Evolutionary conservation across 306 rosid species (phyloP).

Genomic region (Psophocarpus tetragonolobus): DNA sequence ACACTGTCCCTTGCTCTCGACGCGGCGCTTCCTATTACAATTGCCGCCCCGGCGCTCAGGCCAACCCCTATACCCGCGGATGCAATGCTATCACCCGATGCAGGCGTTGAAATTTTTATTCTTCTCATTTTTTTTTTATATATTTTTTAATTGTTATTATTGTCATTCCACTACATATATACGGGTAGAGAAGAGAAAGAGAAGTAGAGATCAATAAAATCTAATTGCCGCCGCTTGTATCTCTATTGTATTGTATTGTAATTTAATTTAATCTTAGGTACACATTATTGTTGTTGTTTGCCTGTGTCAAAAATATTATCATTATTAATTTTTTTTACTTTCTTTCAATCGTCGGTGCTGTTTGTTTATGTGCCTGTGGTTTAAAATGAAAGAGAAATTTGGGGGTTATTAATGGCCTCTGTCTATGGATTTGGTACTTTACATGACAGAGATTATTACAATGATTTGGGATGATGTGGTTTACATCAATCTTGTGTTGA

Average conservation of each 20-base stretch:
- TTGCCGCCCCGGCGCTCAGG: constrained; percentile 88
- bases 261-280: constrained; percentile 24
- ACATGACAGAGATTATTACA: not conserved
- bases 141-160: constrained; percentile 34
- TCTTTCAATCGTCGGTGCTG: not conserved
- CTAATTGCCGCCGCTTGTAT: not conserved
- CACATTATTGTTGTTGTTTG: constrained; percentile 7
- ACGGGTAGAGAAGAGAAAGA: constrained; percentile 32
- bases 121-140: not conserved
- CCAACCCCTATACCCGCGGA: constrained; percentile 89
- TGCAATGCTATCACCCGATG: constrained; percentile 86
- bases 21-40: constrained; percentile 98
- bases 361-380: not conserved
- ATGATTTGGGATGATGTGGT: not conserved
- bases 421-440: not conserved
- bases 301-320: not conserved
- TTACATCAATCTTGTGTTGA: not conserved
- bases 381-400: not conserved
- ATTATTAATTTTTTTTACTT: not conserved
- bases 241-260: constrained; percentile 36
- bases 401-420: not conserved
- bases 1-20: constrained; percentile 84
- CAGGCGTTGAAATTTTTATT: constrained; percentile 54
- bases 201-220: constrained; percentile 42
- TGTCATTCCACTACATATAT: constrained; percentile 28